Percentiles rank a stretch among this genome's conserved stretches.
Conservation (phyloP, 2,329 filamentous ascomycete species). For the Cercospora zeina region DNA sequence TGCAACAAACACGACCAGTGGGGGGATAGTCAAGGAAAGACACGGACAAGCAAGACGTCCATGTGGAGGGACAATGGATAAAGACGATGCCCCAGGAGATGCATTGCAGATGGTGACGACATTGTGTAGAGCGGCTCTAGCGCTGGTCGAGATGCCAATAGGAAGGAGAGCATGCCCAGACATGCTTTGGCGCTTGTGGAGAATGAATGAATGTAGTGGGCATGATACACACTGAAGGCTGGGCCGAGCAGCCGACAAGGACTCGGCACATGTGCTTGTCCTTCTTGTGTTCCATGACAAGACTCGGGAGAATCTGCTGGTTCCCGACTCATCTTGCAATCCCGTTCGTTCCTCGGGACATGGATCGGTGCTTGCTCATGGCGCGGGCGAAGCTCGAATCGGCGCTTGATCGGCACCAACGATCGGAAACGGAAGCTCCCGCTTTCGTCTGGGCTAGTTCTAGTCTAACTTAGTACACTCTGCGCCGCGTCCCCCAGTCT, state of each 20-base stretch:
- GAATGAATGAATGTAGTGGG: not conserved
- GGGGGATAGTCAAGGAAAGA: not conserved
- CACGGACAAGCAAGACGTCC: conserved; percentile 4
- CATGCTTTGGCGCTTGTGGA: conserved; percentile 3
- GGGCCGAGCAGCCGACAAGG: not conserved
- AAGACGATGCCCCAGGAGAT: not conserved
- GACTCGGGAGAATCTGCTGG: too few species aligned
- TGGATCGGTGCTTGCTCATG: not conserved
- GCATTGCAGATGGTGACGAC: conserved; percentile 14
- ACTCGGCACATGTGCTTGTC: conserved; percentile 4
- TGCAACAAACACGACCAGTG: not conserved
- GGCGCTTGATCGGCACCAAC: not conserved
- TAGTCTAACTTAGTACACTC: too few species aligned
- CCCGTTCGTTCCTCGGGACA: not conserved
- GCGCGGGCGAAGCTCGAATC: not conserved
- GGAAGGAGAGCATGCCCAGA: not conserved
- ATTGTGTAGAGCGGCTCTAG: conserved; percentile 9
- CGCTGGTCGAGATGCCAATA: conserved; percentile 8
- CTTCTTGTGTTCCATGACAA: not conserved
- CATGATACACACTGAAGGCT: too few species aligned
- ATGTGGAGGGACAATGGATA: not conserved
- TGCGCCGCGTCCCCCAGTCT: not conserved
- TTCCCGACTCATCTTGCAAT: not conserved
- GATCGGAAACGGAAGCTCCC: not conserved
- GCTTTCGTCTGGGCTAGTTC: not conserved